Base-by-base conservation (phyloP, 352 stramenopile species). In the Globisporangium cylindrosporum region DNA sequence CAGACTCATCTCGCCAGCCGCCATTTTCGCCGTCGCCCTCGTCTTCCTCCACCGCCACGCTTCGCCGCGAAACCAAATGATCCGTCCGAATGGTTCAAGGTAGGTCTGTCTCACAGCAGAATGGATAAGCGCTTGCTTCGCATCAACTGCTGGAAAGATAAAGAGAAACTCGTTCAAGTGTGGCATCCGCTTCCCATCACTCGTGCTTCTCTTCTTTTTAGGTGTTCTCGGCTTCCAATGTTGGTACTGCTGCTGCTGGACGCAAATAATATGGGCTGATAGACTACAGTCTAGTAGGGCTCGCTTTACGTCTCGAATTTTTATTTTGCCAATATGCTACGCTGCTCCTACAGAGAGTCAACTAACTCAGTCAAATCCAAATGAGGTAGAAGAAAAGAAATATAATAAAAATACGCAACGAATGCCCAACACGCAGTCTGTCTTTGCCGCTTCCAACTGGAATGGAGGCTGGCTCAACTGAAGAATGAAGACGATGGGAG, bases 401-500 rank as follows among this genome's bases (percentile, higher is more conserved):
- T 46, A 62, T 48, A 62, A 62, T 49, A 62, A 49, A 62, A 48
- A 51, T 49, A 62, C 56, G 56, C 56, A 49, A 62, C 32, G 1
- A 55, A 22, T n/a, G 27, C 22, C 20, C 48, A 55, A 55, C 48
- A 55, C n/a, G 48, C 48, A 27, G 38, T 46, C 38, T 46, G 38
- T 46, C 38, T 5, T 15, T 55, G 6, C 48, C 9, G 18, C 22
- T 27, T 51, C 43, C 43, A 20, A 20, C 27, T 46, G 6, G 15
- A 29, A 9, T 15, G 14, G 27, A 24, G 9, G 20, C 58, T 46
- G 56, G 36, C 57, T 74, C 65, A 80, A 22, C 38, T 60, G 53
- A 64, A 68, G 4, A 29, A 59, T 3, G 60, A 38, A 27, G 73
- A 73, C 20, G 77, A 32, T 4, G 79, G 80, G 18, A 92, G 67